Base-by-base conservation (phyloP, 306 rosid species). In the Begonia masoniana region DNA sequence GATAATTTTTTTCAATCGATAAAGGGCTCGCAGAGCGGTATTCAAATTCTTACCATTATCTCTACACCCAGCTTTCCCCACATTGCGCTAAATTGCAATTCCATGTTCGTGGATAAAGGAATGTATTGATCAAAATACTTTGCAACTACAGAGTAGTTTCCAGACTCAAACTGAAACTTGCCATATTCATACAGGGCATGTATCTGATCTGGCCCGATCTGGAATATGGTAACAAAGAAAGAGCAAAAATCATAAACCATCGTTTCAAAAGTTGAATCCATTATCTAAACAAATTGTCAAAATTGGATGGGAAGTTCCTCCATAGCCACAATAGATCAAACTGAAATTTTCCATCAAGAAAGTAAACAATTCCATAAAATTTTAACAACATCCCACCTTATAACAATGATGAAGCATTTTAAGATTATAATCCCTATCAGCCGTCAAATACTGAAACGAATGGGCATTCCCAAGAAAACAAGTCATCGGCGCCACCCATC, bases 61-160 rank as follows among this genome's bases (percentile, higher is more conserved):
- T 85, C 97, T 50, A 96, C 97, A 0, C n/a, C n/a, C 62, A 85
- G 79, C 76, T 91, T 91, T 47, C 96, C 97, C 97, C 97, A 91
- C 43, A 83, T 74, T 6, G 97, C 97, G 73, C 91, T 91, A 53
- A 85, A 48, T 70, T 81, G 83, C 84, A 85, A 81, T 50, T 91
- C 96, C 52, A 82, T 81, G 41, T 75, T 86, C 21, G 97, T 91
- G 78, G 94, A 83, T 15, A 91, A 69, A 46, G 81, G 94, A 64
- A 88, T 77, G 67, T 85, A 91, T 82, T 83, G 97, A 66, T 81
- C 81, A 36, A 85, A 88, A 81, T 85, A 91, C 46, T 91, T 96
- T 35, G 97, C 94, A 57, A 94, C 97, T 19, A 95, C 97, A 60
- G 97, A 85, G 70, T 85, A 91, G 81, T 91, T 91, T 12, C 97